Percentiles rank a stretch among this genome's conserved stretches.
phyloP scores from a whole-genome alignment of 108 stramenopile species.

The Nannochloropsis gaditana region DNA sequence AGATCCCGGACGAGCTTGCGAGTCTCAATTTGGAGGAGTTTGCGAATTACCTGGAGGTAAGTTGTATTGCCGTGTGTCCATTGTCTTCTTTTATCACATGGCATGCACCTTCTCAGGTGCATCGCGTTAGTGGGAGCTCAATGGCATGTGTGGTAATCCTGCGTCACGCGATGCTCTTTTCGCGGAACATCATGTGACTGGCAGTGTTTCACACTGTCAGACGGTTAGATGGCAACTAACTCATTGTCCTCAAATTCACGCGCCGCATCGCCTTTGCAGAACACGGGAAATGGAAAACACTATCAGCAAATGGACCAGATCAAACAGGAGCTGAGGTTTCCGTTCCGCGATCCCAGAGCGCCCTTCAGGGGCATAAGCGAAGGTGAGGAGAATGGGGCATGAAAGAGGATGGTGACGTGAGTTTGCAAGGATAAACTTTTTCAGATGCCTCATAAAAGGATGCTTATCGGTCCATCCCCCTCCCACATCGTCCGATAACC shows the following conservation, averaged over 20 bases:
- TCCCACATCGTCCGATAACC: background rate
- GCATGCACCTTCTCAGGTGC: background rate
- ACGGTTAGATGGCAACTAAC: too few relatives aligned
- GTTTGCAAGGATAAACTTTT: background rate
- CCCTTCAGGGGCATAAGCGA: slow-evolving; percentile 28
- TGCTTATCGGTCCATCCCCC: background rate
- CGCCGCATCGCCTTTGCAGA: background rate
- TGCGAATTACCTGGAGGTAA: slow-evolving; percentile 44
- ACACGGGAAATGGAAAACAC: slow-evolving; percentile 42
- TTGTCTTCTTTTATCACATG: background rate
- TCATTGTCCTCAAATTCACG: too few relatives aligned
- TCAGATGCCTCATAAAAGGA: background rate
- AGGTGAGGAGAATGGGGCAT: background rate
- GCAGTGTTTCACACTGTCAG: too few relatives aligned
- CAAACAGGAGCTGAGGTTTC: slow-evolving; percentile 37
- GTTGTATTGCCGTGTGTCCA: background rate
- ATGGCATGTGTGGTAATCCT: too few relatives aligned
- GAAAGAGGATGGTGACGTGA: background rate
- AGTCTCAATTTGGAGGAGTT: slow-evolving; percentile 41
- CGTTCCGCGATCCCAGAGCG: slow-evolving; percentile 33
- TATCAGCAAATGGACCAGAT: slow-evolving; percentile 40
- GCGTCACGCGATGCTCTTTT: too few relatives aligned
- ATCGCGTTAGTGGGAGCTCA: too few relatives aligned
- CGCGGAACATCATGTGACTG: too few relatives aligned
- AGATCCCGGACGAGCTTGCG: slow-evolving; percentile 23